phyloP scores from a whole-genome alignment of 257 asterid species.

The Ilex aquifolium region DNA sequence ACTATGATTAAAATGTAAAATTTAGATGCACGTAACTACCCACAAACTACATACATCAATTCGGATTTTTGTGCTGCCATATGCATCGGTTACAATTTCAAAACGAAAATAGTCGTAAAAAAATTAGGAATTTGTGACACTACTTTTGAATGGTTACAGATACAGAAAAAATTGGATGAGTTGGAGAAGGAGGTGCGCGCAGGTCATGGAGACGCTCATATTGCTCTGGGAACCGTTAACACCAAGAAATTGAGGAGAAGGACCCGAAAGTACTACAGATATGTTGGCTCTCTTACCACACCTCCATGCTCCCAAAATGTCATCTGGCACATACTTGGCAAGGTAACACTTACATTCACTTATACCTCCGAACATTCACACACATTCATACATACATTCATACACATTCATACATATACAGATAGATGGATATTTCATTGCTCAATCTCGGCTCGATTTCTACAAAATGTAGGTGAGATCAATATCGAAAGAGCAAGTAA shows the following conservation, averaged over 20 bases:
- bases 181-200: conserved; percentile 24
- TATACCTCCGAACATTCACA: no score
- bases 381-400: background rate
- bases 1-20: no score
- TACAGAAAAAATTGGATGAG: conserved; percentile 34
- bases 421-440: background rate
- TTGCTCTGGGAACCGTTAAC: conserved; percentile 37
- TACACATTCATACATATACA: background rate
- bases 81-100: no score
- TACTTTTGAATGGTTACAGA: conserved; percentile 21
- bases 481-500: conserved; percentile 40
- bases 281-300: conserved; percentile 65
- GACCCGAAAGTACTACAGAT: conserved; percentile 53
- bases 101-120: no score
- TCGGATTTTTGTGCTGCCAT: no score
- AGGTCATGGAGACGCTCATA: conserved; percentile 23
- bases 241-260: conserved; percentile 43
- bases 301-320: conserved; percentile 77
- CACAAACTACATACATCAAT: no score
- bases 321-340: conserved; percentile 54
- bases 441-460: background rate
- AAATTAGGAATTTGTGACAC: no score
- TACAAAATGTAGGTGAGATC: conserved; percentile 41
- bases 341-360: conserved; percentile 22
- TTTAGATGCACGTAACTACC: no score